Evolutionary conservation across 1,284 basidiomycete species (phyloP), one percentile per base, ranked within the genome.

Genomic region (Tylopilus orsonianus): DNA sequence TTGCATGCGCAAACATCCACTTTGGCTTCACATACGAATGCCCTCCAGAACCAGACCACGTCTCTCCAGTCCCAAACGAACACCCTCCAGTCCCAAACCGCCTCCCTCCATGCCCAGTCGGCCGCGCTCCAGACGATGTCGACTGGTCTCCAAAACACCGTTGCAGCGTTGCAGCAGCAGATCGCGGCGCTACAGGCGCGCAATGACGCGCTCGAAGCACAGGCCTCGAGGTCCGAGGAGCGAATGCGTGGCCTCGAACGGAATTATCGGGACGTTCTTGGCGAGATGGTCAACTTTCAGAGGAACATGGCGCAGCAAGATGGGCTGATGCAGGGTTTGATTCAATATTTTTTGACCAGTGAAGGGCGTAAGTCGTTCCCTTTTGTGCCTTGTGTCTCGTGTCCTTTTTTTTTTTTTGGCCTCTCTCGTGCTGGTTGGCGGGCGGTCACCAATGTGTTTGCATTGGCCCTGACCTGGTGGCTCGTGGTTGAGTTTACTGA

Each of bases 241-340:
- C 77, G 61, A 1, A 48, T 86, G 53, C 73, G 75, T 30, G 79
- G 77, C 41, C 73, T 92, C 23, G 88, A 90, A 63, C 75, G 77
- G 50, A 85, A 86, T 62, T 91, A 92, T 65, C 82, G 87, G 65
- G 83, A 78, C 52, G 83, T 92, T 33, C 79, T 92, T 22, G 79
- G 80, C 52, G 90, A 93, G 69, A 86, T 94, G 79, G 85, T 89
- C 56, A 81, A 81, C 44, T 89, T 92, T 63, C 90, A 93, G 71
- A 71, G 86, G 50, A 87, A 86, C 58, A 85, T 91, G 80, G 86
- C 87, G 26, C 85, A 90, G 68, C 91, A 93, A 73, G 90, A 94
- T 56, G 81, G 81, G 43, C 68, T 93, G 51, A 88, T 93, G 81
- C 87, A 92, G 69, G 83, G 81, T 56, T 68, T 93, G 53, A 85